Percentiles rank a stretch among this genome's conserved stretches.
Conservation (phyloP, 2,329 filamentous ascomycete species). For the Macrophomina pseudophaseolina region DNA sequence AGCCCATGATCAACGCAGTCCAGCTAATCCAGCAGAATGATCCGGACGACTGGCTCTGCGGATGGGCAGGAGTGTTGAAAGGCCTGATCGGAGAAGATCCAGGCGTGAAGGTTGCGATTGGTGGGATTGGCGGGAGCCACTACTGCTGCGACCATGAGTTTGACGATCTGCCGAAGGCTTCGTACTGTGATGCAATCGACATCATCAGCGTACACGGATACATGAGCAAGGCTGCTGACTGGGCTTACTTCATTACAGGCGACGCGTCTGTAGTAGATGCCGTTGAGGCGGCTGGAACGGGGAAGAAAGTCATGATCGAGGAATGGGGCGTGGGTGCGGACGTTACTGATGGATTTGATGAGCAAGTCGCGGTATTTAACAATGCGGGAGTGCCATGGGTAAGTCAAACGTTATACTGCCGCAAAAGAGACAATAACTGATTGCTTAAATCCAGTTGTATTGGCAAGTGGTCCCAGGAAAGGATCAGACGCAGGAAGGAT, state of each 20-base stretch:
- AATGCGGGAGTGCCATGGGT: conserved; percentile 29
- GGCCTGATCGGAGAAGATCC: conserved; percentile 18
- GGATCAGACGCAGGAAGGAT: not conserved
- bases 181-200: conserved; percentile 29
- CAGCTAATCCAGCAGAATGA: conserved; percentile 24
- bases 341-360: conserved; percentile 25
- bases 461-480: conserved; percentile 8
- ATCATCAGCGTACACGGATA: conserved; percentile 30
- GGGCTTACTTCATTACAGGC: conserved; percentile 30
- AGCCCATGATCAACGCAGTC: conserved; percentile 26
- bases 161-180: conserved; percentile 28
- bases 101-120: conserved; percentile 28
- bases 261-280: conserved; percentile 23
- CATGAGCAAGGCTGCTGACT: conserved; percentile 28
- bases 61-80: conserved; percentile 23
- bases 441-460: not conserved
- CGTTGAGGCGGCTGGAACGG: conserved; percentile 8
- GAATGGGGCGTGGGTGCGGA: conserved; percentile 30
- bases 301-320: conserved; percentile 29
- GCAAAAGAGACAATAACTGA: not conserved
- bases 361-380: conserved; percentile 29
- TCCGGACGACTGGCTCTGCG: conserved; percentile 29
- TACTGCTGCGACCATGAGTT: conserved; percentile 28
- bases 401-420: not conserved
- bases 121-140: conserved; percentile 28